Evolutionary conservation across 495 filamentous ascomycete species (phyloP).

Genomic region (Aspergillus incahuasiensis): DNA sequence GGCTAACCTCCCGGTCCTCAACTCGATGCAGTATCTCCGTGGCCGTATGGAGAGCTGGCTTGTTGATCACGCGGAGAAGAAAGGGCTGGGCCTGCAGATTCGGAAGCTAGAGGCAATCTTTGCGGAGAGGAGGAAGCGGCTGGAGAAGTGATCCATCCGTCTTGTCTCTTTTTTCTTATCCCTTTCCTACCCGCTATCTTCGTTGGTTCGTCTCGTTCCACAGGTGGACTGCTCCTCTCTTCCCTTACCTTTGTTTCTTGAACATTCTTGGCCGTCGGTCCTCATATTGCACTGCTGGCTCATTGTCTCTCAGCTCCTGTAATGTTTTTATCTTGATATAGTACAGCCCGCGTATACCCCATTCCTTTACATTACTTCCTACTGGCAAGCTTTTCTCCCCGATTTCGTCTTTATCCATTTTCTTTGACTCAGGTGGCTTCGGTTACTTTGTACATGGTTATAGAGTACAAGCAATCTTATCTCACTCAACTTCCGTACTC

Average conservation of each 20-base stretch:
- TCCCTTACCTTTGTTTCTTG: neutral
- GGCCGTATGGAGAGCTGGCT: constrained; percentile 84
- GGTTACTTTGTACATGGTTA: neutral
- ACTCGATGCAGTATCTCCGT: constrained; percentile 59
- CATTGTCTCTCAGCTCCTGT: neutral
- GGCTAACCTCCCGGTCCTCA: constrained; percentile 58
- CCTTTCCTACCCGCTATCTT: too few species aligned
- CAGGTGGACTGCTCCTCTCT: constrained; percentile 1
- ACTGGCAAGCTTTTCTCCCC: neutral
- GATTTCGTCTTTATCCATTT: neutral
- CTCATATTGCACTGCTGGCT: neutral
- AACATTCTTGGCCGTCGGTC: neutral
- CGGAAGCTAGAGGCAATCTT: constrained; percentile 64
- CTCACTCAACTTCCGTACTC: too few species aligned
- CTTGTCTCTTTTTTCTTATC: neutral
- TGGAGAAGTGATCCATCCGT: constrained; percentile 30
- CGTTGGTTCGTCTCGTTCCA: too few species aligned
- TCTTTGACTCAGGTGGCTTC: neutral
- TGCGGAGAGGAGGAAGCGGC: constrained; percentile 58
- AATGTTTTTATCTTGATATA: constrained; percentile 7
- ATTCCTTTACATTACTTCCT: neutral
- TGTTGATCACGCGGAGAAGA: constrained; percentile 75
- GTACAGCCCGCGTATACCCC: constrained; percentile 9
- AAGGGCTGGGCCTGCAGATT: constrained; percentile 53
- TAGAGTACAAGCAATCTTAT: too few species aligned